A percentile compares a stretch with the other conserved stretches of the same genome.
These are phyloP conservation scores for Nakazawaea molendinolei DNA, from an alignment of 805 yeast genomes.

Conservation along the genomic window DNA sequence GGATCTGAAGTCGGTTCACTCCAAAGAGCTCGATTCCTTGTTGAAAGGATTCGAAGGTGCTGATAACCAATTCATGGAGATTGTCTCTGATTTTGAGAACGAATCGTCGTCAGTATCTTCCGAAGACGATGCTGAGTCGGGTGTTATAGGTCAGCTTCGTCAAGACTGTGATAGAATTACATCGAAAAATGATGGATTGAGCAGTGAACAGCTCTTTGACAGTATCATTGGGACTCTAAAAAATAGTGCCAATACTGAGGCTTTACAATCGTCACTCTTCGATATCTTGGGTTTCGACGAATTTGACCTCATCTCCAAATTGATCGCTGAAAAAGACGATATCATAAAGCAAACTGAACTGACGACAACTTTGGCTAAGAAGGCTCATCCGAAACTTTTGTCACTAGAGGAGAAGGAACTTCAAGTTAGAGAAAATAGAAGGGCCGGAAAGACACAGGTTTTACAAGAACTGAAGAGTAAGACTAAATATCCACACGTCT, in stretches of 20 bases:
- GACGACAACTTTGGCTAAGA: constrained; percentile 4
- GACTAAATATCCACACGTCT: constrained; percentile 81
- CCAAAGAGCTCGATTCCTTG: constrained; percentile 19
- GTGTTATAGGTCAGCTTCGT: constrained; percentile 19
- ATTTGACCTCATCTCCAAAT: constrained; percentile 65
- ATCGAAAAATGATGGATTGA: constrained; percentile 7
- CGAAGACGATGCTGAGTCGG: constrained; percentile 7
- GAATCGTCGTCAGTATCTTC: background rate
- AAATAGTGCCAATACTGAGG: constrained; percentile 41
- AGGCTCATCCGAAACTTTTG: constrained; percentile 25
- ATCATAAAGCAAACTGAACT: constrained; percentile 15
- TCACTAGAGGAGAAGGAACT: constrained; percentile 50
- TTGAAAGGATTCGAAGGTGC: constrained; percentile 27
- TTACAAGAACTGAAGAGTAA: constrained; percentile 38
- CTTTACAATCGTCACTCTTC: constrained; percentile 63
- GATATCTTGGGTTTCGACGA: constrained; percentile 85
- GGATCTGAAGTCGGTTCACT: constrained; percentile 18
- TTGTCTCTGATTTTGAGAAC: constrained; percentile 12
- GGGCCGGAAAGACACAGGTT: constrained; percentile 40
- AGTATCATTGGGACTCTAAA: constrained; percentile 27
- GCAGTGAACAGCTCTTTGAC: constrained; percentile 19
- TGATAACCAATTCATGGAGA: constrained; percentile 16
- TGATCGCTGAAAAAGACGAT: constrained; percentile 40
- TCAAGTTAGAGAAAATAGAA: constrained; percentile 44
- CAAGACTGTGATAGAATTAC: constrained; percentile 26